Evolutionary conservation across 306 rosid genomes (phyloP).

Genomic region (Cyamopsis tetragonoloba): DNA sequence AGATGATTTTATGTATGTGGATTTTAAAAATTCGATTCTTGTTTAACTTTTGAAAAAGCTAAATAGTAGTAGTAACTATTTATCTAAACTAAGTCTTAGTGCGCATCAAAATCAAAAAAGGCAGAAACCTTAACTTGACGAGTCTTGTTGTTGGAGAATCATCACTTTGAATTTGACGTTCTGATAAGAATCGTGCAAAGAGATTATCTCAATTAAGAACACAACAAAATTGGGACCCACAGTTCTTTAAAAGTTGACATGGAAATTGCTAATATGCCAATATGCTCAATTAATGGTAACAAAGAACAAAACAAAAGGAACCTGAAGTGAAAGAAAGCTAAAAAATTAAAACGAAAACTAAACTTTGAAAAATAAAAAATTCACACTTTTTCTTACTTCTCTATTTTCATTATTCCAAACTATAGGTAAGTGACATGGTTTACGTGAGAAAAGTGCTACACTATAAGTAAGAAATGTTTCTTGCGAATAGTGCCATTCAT

Average conservation of each 20-base stretch:
- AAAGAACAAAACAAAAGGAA: conserved; percentile 23
- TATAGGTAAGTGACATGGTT: neutral
- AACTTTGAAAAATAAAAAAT: too few species aligned
- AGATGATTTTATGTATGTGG: too few species aligned
- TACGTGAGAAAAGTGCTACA: too few species aligned
- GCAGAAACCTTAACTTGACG: neutral
- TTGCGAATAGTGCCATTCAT: neutral
- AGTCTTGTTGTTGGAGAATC: neutral
- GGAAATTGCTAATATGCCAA: neutral
- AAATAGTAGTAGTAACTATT: too few species aligned
- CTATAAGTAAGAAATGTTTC: neutral
- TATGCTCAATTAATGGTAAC: conserved; percentile 22
- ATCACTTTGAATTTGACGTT: conserved; percentile 6
- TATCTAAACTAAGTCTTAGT: neutral
- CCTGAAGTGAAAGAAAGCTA: too few species aligned
- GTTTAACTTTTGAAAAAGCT: too few species aligned
- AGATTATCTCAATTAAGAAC: too few species aligned
- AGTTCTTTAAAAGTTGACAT: conserved; percentile 7
- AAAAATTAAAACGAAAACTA: too few species aligned
- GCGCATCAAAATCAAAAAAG: conserved; percentile 6
- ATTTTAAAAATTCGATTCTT: too few species aligned
- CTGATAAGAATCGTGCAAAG: neutral
- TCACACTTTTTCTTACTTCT: too few species aligned
- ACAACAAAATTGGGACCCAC: conserved; percentile 18
- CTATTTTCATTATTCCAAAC: neutral